Base-by-base conservation (phyloP, 345 rosid genomes). In the Adansonia digitata region DNA sequence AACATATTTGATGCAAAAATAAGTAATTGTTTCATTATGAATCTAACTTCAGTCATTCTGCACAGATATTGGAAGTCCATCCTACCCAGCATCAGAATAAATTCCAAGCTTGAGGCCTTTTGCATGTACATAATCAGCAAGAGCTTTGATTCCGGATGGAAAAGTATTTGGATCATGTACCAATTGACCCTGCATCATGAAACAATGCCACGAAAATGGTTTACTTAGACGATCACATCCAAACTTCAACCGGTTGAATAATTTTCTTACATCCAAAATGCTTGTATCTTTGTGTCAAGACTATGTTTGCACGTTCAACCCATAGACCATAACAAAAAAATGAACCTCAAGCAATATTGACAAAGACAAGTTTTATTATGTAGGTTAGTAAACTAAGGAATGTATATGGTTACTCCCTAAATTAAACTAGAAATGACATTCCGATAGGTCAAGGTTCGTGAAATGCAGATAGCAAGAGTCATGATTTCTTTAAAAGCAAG, bases 81-180 rank as follows among this genome's bases (percentile, higher is more conserved):
- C 97, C 48, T 89, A 95, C 99, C 99, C 99, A 61, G 99, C 99
- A 89, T 93, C 98, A 22, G 98, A 93, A 82, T 95, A 95, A 73
- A 95, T 90, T 76, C 99, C 99, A 76, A 95, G 99, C 88, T 91
- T 95, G 65, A 95, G 96, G 81, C 93, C 97, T 80, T 85, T 87
- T 51, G 73, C 85, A 69, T 95, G 99, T 74, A 93, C 56, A 78
- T 93, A 90, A 85, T 95, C 94, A 75, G 96, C 91, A 73, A 95
- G 89, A 79, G 86, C 77, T 85, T 90, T 91, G 66, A 95, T 88
- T 82, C 99, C 98, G 4, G 94, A 95, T 60, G 98, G 94, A 77
- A 95, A 95, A 34, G 92, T 78, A 74, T 90, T 81, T 5, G 91
- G 84, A 84, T 91, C 97, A 43, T 97, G 88, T 63, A 88, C 88